These are phyloP conservation scores for Groenewaldozyma tartarivorans DNA, from an alignment of 805 yeast species.

Conservation along the genomic window DNA sequence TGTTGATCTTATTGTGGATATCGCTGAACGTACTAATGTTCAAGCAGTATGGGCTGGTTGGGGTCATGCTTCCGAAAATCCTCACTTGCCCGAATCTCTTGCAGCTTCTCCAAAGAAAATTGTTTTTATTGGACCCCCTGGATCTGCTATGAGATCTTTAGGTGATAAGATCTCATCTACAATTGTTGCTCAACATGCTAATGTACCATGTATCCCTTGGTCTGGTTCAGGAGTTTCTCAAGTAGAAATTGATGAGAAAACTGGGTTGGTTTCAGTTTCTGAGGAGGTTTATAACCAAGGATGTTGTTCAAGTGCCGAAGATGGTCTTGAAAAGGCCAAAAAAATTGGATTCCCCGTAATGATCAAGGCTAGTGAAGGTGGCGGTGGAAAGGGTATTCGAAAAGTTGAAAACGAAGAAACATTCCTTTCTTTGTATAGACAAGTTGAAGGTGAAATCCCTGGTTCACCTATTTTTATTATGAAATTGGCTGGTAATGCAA, in stretches of 20 bases:
- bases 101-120: conserved; percentile 89
- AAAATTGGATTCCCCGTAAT: conserved; percentile 94
- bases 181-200: conserved; percentile 97
- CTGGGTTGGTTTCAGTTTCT: conserved; percentile 81
- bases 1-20: conserved; percentile 91
- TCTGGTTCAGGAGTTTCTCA: conserved; percentile 94
- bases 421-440: conserved; percentile 68
- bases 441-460: conserved; percentile 95
- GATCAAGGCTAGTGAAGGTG: conserved; percentile 99
- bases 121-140: conserved; percentile 97
- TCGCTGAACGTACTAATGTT: conserved; percentile 92
- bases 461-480: conserved; percentile 98
- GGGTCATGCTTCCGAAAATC: conserved; percentile 99
- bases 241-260: conserved; percentile 56
- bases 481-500: conserved; percentile 95
- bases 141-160: conserved; percentile 97
- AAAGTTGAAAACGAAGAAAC: conserved; percentile 81
- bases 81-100: conserved; percentile 81
- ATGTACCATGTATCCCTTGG: conserved; percentile 99
- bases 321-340: conserved; percentile 78
- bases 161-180: conserved; percentile 98
- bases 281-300: conserved; percentile 81
- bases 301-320: conserved; percentile 77
- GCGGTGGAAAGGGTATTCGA: conserved; percentile 99
- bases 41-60: conserved; percentile 99